phyloP scores from a whole-genome alignment of 345 rosid species.

The Boechera stricta region DNA sequence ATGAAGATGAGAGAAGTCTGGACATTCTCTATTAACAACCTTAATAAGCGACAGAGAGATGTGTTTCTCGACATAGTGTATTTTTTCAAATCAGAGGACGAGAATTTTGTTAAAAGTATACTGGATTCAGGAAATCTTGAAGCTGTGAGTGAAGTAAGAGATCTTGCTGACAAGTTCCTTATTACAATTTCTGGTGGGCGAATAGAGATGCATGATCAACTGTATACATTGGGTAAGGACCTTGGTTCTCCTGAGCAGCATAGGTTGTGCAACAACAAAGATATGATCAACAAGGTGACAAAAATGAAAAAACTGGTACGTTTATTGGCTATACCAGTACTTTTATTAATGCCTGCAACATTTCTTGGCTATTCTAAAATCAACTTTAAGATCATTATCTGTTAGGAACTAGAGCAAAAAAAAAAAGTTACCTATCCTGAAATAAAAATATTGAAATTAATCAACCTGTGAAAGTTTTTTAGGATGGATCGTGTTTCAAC shows the following conservation, averaged over 20 bases:
- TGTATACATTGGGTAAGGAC: slow-evolving; percentile 20
- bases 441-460: background rate
- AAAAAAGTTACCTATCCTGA: too few relatives aligned
- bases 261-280: background rate
- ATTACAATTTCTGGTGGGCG: background rate
- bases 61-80: slow-evolving; percentile 45
- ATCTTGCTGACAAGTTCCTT: slow-evolving; percentile 34
- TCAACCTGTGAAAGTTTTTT: background rate
- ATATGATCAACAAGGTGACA: background rate
- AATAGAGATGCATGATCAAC: slow-evolving; percentile 36
- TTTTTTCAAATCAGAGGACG: slow-evolving; percentile 25
- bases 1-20: background rate
- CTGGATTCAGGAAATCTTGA: slow-evolving; percentile 18
- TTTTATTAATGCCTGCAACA: background rate
- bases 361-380: background rate
- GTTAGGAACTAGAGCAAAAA: too few relatives aligned
- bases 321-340: too few relatives aligned
- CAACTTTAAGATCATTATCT: background rate
- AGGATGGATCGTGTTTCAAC: background rate
- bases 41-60: slow-evolving; percentile 2
- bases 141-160: background rate
- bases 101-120: background rate
- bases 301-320: background rate
- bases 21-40: slow-evolving; percentile 35
- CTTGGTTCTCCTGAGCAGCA: background rate